A percentile compares a stretch with the other conserved stretches of the same genome.
Conservation (phyloP, 495 filamentous ascomycete species). For the Xeromyces bisporus region DNA sequence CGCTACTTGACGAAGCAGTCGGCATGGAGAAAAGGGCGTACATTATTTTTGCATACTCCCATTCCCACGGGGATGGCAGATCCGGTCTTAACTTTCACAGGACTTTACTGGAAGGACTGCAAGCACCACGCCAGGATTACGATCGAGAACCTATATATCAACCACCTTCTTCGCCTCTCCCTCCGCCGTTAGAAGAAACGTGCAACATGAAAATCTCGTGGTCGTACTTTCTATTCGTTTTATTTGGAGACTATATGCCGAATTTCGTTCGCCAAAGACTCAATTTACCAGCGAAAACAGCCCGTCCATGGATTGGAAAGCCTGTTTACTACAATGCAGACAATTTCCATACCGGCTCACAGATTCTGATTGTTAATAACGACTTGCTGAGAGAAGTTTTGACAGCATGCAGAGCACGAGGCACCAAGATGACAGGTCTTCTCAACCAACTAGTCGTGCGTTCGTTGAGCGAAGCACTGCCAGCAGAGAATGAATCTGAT, state of each 20-base stretch:
- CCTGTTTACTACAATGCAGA: conserved; percentile 2
- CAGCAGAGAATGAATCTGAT: not conserved
- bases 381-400: conserved; percentile 1
- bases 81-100: conserved; percentile 7
- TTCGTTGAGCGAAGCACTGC: conserved; percentile 3
- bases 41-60: conserved; percentile 6
- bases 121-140: not conserved
- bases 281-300: not conserved
- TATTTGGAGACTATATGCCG: conserved; percentile 4
- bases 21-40: conserved; percentile 1
- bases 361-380: conserved; percentile 2
- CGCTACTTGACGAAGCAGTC: not conserved
- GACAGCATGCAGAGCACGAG: conserved; percentile 2
- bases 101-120: conserved; percentile 6
- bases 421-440: conserved; percentile 6
- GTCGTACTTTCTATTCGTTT: conserved; percentile 3
- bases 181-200: conserved; percentile 4
- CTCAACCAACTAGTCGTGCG: conserved; percentile 7
- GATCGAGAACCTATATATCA: conserved; percentile 1
- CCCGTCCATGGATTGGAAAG: conserved; percentile 1
- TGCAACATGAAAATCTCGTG: conserved; percentile 5
- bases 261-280: not conserved
- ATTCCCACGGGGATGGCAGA: conserved; percentile 8
- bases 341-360: conserved; percentile 2
- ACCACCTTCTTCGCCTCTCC: conserved; percentile 1